Evolutionary conservation across 805 yeast genomes (phyloP).

Genomic region (Kuraishia molischiana): DNA sequence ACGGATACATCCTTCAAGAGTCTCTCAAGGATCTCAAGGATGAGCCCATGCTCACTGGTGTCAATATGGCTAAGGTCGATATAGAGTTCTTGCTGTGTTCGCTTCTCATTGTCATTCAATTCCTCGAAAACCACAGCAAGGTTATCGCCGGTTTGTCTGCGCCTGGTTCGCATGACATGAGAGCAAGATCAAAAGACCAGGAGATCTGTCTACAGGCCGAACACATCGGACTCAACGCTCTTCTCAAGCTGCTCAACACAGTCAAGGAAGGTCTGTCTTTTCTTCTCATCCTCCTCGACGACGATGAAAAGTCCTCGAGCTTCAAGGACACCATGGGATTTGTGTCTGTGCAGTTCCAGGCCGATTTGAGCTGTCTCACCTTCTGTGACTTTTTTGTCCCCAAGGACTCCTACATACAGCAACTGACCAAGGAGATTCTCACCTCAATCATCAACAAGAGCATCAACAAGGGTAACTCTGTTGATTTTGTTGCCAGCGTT

Average conservation of each 20-base stretch:
- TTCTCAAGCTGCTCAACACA: conserved; percentile 63
- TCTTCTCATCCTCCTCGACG: conserved; percentile 71
- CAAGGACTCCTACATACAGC: conserved; percentile 39
- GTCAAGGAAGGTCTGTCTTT: conserved; percentile 89
- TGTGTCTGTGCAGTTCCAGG: conserved; percentile 58
- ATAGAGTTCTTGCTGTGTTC: conserved; percentile 67
- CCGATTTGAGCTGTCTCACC: conserved; percentile 51
- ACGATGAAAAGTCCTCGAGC: conserved; percentile 32
- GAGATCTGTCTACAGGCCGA: conserved; percentile 83
- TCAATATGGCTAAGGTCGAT: conserved; percentile 36
- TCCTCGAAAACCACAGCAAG: conserved; percentile 56
- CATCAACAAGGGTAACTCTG: conserved; percentile 85
- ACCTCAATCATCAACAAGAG: conserved; percentile 85
- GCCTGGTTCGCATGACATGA: conserved; percentile 42
- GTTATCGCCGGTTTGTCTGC: conserved; percentile 51
- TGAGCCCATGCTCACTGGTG: conserved; percentile 29
- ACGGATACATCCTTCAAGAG: conserved; percentile 24
- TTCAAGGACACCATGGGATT: conserved; percentile 63
- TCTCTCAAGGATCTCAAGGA: conserved; percentile 33
- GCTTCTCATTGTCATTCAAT: conserved; percentile 56
- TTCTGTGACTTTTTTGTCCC: conserved; percentile 78
- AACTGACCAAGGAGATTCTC: conserved; percentile 74
- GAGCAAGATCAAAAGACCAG: conserved; percentile 30
- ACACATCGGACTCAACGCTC: conserved; percentile 74
- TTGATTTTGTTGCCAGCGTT: conserved; percentile 79